phyloP scores from a whole-genome alignment of 768 basidiomycete species.

The Russula virescens region DNA sequence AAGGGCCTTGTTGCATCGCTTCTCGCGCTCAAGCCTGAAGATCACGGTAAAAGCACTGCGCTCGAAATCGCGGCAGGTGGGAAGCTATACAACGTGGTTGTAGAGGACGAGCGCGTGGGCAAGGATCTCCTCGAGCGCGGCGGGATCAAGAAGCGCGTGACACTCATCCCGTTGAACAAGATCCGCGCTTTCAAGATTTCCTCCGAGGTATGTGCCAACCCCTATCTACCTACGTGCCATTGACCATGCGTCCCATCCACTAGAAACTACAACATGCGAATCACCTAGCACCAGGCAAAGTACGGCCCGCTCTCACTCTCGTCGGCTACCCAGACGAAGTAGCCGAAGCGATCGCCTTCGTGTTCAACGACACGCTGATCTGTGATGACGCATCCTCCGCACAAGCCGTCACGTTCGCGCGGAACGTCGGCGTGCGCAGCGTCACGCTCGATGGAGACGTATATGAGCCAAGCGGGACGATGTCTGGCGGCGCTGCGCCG shows the following conservation, averaged over 20 bases:
- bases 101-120: slow-evolving; percentile 85
- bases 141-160: slow-evolving; percentile 78
- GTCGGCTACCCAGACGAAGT: slow-evolving; percentile 80
- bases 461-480: slow-evolving; percentile 92
- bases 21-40: slow-evolving; percentile 62
- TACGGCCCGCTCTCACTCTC: slow-evolving; percentile 80
- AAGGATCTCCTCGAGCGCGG: slow-evolving; percentile 77
- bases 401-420: slow-evolving; percentile 78
- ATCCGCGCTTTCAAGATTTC: slow-evolving; percentile 60
- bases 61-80: slow-evolving; percentile 89
- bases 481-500: slow-evolving; percentile 87
- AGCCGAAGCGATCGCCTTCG: slow-evolving; percentile 83
- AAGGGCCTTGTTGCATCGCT: slow-evolving; percentile 90
- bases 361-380: slow-evolving; percentile 89
- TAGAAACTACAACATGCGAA: slow-evolving; percentile 77
- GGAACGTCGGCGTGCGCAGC: slow-evolving; percentile 62
- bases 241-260: background rate
- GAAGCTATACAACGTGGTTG: slow-evolving; percentile 88
- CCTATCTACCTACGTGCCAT: background rate
- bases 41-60: slow-evolving; percentile 80
- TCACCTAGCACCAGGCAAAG: slow-evolving; percentile 70
- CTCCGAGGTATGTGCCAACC: slow-evolving; percentile 38
- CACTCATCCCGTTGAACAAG: slow-evolving; percentile 91
- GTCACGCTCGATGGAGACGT: slow-evolving; percentile 94
- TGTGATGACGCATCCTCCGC: slow-evolving; percentile 87